These are phyloP conservation scores for Aquilaria malaccensis DNA, from an alignment of 345 rosid species.

Conservation along the genomic window DNA sequence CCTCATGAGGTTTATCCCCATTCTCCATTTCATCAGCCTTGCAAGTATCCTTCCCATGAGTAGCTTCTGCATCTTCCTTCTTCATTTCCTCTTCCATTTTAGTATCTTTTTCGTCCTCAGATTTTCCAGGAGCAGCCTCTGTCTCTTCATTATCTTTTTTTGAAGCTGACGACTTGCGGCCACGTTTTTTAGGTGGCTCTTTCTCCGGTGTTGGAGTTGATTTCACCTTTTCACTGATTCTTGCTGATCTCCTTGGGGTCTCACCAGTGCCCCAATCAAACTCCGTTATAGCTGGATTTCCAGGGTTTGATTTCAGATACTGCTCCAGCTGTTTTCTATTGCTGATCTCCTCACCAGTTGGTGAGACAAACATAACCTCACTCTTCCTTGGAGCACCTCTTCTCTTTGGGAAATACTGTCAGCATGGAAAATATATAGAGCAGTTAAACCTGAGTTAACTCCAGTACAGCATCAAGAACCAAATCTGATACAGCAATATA, in stretches of 20 bases:
- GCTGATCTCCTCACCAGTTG: constrained; percentile 67
- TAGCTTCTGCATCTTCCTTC: constrained; percentile 18
- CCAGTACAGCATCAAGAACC: not conserved
- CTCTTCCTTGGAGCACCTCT: constrained; percentile 54
- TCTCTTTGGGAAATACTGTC: constrained; percentile 54
- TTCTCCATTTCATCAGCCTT: constrained; percentile 14
- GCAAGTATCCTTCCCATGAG: constrained; percentile 15
- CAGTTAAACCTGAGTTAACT: not conserved
- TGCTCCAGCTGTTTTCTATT: constrained; percentile 65
- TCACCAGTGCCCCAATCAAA: constrained; percentile 86
- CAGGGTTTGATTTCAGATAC: constrained; percentile 69
- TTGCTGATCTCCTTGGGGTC: constrained; percentile 79
- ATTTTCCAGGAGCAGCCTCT: constrained; percentile 23
- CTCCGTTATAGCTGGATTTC: constrained; percentile 47
- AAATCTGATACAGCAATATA: not conserved
- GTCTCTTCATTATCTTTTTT: constrained; percentile 43
- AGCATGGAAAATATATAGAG: constrained; percentile 7
- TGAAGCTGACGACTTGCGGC: constrained; percentile 40
- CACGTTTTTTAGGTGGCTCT: constrained; percentile 62
- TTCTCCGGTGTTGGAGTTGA: constrained; percentile 62
- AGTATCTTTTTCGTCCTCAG: constrained; percentile 16
- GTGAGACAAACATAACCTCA: constrained; percentile 65
- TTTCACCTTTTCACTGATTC: constrained; percentile 67
- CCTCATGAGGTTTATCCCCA: constrained; percentile 12
- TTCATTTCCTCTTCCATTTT: constrained; percentile 21